Evolutionary conservation across 352 stramenopile genomes (phyloP).

Genomic region (Phytophthora pluvialis): DNA sequence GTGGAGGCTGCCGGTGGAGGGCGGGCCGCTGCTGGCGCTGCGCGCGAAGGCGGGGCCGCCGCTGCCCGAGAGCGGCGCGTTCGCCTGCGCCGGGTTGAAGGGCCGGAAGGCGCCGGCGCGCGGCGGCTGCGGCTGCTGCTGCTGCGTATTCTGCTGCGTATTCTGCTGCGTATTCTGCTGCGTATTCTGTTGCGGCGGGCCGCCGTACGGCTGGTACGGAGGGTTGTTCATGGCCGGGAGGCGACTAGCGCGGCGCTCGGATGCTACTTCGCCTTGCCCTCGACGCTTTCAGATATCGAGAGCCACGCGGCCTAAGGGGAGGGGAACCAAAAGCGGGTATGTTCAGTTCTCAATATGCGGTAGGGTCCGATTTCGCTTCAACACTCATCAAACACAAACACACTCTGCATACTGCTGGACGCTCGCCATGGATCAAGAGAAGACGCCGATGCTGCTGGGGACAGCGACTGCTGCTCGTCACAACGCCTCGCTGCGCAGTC

Average conservation of each 20-base stretch:
- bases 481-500: constrained; percentile 6
- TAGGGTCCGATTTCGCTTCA: constrained; percentile 1
- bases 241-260: constrained; percentile 1
- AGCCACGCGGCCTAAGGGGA: constrained; percentile 28
- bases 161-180: constrained; percentile 44
- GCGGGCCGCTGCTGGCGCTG: constrained; percentile 28
- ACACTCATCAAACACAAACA: constrained; percentile 5
- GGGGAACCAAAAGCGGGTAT: not conserved
- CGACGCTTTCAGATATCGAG: constrained; percentile 29
- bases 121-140: constrained; percentile 39
- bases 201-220: constrained; percentile 68
- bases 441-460: constrained; percentile 28
- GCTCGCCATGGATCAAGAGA: constrained; percentile 27
- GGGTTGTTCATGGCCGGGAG: constrained; percentile 42
- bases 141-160: constrained; percentile 37
- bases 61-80: constrained; percentile 45
- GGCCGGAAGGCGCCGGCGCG: constrained; percentile 56
- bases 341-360: too few species aligned
- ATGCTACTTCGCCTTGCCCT: constrained; percentile 8
- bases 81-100: constrained; percentile 67
- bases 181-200: constrained; percentile 41
- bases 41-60: constrained; percentile 28
- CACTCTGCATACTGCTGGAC: not conserved
- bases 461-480: not conserved
- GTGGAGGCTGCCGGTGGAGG: constrained; percentile 27